Evolutionary conservation across 2,329 filamentous ascomycete species (phyloP).

Genomic region (Triangularia setosa): DNA sequence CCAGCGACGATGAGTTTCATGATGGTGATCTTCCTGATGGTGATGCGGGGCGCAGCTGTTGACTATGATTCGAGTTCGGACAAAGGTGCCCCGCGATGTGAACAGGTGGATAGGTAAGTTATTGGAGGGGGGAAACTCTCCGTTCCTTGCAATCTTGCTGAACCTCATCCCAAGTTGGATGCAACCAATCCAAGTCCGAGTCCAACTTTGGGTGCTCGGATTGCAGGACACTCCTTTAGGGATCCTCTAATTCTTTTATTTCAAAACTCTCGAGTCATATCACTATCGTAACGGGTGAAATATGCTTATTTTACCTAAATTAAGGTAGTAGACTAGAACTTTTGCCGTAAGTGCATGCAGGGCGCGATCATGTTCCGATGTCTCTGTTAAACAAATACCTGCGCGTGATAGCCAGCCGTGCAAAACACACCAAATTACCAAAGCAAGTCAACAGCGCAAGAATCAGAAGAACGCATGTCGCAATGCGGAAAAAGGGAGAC

Average conservation of each 20-base stretch:
- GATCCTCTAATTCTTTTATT: too few species aligned
- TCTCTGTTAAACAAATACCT: neutral
- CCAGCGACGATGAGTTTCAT: conserved; percentile 45
- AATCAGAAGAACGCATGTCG: conserved; percentile 10
- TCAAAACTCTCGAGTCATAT: too few species aligned
- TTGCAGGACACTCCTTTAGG: too few species aligned
- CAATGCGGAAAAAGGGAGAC: conserved; percentile 11
- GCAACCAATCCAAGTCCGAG: neutral
- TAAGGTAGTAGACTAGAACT: too few species aligned
- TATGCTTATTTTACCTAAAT: too few species aligned
- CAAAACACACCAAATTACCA: conserved; percentile 8
- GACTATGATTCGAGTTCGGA: neutral
- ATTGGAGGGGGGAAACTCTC: neutral
- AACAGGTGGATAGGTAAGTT: too few species aligned
- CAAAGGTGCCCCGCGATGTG: neutral
- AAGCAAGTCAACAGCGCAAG: neutral
- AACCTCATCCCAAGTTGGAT: neutral
- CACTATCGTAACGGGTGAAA: too few species aligned
- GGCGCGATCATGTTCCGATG: neutral
- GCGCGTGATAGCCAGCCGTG: neutral
- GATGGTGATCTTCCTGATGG: neutral
- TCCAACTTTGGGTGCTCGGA: neutral
- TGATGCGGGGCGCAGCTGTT: neutral
- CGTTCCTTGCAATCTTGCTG: neutral
- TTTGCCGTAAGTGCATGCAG: too few species aligned